Evolutionary conservation across 2,329 filamentous ascomycete species (phyloP).

Genomic region (Cercospora citrullina): DNA sequence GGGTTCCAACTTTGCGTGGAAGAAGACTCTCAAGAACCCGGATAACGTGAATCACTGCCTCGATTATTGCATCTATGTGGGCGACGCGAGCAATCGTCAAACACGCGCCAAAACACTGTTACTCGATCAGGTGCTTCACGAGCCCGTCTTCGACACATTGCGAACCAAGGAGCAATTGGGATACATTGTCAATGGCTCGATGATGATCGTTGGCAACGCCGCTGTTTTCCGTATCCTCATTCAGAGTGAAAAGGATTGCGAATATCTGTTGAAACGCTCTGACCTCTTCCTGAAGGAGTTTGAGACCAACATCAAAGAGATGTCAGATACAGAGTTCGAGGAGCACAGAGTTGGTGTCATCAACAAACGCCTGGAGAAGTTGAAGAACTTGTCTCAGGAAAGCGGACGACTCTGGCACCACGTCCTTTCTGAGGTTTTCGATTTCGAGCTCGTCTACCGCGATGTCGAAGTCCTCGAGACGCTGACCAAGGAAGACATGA

Average conservation of each 20-base stretch:
- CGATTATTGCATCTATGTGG: conserved; percentile 50
- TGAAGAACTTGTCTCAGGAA: conserved; percentile 89
- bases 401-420: conserved; percentile 80
- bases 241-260: conserved; percentile 82
- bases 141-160: conserved; percentile 91
- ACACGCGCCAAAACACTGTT: conserved; percentile 76
- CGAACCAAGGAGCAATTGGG: conserved; percentile 96
- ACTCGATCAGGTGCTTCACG: conserved; percentile 85
- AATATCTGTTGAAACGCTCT: conserved; percentile 83
- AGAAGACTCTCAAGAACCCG: conserved; percentile 76
- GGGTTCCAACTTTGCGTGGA: conserved; percentile 81
- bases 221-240: conserved; percentile 82
- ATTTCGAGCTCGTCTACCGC: conserved; percentile 76
- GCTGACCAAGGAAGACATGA: conserved; percentile 76
- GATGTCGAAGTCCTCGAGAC: conserved; percentile 74
- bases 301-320: conserved; percentile 65
- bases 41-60: conserved; percentile 71
- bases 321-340: conserved; percentile 84
- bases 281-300: conserved; percentile 77
- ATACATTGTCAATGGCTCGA: conserved; percentile 89
- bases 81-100: conserved; percentile 58
- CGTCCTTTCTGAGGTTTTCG: conserved; percentile 81
- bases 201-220: conserved; percentile 71
- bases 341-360: conserved; percentile 87
- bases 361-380: conserved; percentile 81